Evolutionary conservation across 2,329 filamentous ascomycete species (phyloP), one percentile per base, ranked within the genome.

Genomic region (Trichothecium roseum): DNA sequence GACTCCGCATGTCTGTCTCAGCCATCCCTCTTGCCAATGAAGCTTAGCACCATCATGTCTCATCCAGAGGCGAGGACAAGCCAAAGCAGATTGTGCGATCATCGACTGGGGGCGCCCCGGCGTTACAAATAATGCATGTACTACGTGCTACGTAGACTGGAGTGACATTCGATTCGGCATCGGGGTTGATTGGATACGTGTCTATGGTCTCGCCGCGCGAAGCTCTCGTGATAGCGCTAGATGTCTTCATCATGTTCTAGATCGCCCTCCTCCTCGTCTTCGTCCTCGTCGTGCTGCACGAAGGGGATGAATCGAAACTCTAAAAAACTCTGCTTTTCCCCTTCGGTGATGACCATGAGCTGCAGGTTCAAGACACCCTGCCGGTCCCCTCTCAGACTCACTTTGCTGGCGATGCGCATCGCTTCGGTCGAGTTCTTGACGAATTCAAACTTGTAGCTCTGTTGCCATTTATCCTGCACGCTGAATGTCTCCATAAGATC

Each of bases 311-410:
- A 85, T 15, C 82, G 69, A 55, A 89, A 93, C 55, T 91, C 84
- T 17, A 91, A 68, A 59, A 89, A 93, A 47, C 78, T 84, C 28
- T 78, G 66, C 17, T 68, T 67, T 5, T 73, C 71, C 6, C 73
- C 72, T 42, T 91, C 85, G 29, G 88, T 69, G 53, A 95, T 86
- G 13, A 98, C 81, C 82, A 98, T 91, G 50, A 96, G 95, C 53
- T 98, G 91, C 54, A 96, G 62, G 57, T 85, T 95, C 44, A 98
- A 59, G 20, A 98, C 89, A 1, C 91, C 89, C 53, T 94, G 85
- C 2, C 74, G 69, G 57, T 98, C 91, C 1, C 86, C 81, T 13
- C 91, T 72, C 41, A 98, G 72, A 53, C 87, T 94, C 39, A 96
- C 88, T 59, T 96, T 98, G 50, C 74, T 88, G 4, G 88, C 86